Evolutionary conservation across 2,329 filamentous ascomycete genomes (phyloP).

Genomic region (Exophiala sp.): DNA sequence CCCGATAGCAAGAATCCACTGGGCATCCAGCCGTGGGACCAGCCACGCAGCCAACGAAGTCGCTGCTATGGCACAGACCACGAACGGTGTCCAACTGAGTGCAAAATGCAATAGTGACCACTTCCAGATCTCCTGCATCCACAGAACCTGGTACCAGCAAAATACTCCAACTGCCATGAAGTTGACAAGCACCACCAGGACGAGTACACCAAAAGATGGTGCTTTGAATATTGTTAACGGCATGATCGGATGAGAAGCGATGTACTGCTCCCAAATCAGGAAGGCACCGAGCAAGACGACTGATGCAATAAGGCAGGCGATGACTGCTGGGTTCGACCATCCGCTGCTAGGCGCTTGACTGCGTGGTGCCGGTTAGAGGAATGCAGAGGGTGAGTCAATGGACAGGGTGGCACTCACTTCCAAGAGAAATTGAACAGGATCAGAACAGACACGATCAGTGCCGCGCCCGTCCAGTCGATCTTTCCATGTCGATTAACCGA

Average conservation of each 20-base stretch:
- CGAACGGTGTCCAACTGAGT: slow-evolving; percentile 42
- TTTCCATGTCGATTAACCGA: slow-evolving; percentile 37
- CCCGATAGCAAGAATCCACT: slow-evolving; percentile 49
- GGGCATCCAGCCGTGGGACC: slow-evolving; percentile 46
- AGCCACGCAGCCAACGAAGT: slow-evolving; percentile 45
- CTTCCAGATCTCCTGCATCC: slow-evolving; percentile 45
- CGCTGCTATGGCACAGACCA: slow-evolving; percentile 27
- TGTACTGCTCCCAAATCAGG: slow-evolving; percentile 40
- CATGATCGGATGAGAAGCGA: slow-evolving; percentile 43
- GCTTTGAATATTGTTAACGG: slow-evolving; percentile 45
- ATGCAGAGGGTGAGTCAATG: background rate
- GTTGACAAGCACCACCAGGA: slow-evolving; percentile 44
- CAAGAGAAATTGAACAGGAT: slow-evolving; percentile 51
- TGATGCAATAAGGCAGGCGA: slow-evolving; percentile 38
- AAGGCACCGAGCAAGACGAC: slow-evolving; percentile 36
- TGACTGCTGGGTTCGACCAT: slow-evolving; percentile 44
- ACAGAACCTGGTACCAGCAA: slow-evolving; percentile 46
- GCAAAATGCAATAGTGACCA: slow-evolving; percentile 41
- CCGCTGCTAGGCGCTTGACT: slow-evolving; percentile 44
- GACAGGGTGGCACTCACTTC: slow-evolving; percentile 32
- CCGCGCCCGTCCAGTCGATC: slow-evolving; percentile 42
- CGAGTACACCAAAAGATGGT: slow-evolving; percentile 43
- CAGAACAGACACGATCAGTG: slow-evolving; percentile 39
- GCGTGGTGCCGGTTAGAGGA: too few species aligned
- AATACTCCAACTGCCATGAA: slow-evolving; percentile 49